Base-by-base conservation (phyloP, 495 filamentous ascomycete species). In the Penicillium psychrofluorescens region DNA sequence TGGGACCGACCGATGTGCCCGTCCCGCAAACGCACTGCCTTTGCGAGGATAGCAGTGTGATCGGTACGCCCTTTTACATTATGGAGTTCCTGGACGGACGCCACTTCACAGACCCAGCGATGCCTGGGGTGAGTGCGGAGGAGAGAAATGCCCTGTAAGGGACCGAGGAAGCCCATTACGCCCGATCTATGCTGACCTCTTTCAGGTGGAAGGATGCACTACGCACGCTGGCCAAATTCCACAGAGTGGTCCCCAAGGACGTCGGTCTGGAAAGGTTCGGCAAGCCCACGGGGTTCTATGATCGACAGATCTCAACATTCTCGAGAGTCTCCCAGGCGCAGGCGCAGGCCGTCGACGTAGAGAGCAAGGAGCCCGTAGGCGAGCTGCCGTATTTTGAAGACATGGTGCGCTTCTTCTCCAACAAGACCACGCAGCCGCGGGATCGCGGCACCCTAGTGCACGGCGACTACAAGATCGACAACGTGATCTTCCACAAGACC, bases 401-500 rank as follows among this genome's bases (percentile, higher is more conserved):
- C 29, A 85, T 94, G 68, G 76, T 91, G 44, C 59, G 57, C 2
- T 95, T 91, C 68, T 95, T 97, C 63, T 67, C 79, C 45, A 62
- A 67, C 47, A 77, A 71, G 44, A 35, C 56, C 4, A 74, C 68
- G 29, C 88, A 94, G 58, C 90, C 92, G 2, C 73, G 71, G 29
- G 90, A 96, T 54, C 72, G 86, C 35, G 81, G 78, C 15, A 83
- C 81, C 2, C 71, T 95, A 14, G 81, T 98, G 22, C 92, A 98
- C 55, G 92, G 92, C 22, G 92, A 98, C 55, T 98, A 91, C 70
- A 98, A 98, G 68, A 91, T 98, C 56, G 92, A 98, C 62, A 98
- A 98, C 54, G 67, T 97, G 45, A 85, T 98, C 36, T 98, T 91
- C 61, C 88, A 95, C 64, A 81, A 85, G 65, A 90, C 81, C 0